A percentile compares a stretch with the other conserved stretches of the same genome.
These are phyloP conservation scores for Microdochium paspali DNA, from an alignment of 2,329 filamentous ascomycete species.

Conservation along the genomic window DNA sequence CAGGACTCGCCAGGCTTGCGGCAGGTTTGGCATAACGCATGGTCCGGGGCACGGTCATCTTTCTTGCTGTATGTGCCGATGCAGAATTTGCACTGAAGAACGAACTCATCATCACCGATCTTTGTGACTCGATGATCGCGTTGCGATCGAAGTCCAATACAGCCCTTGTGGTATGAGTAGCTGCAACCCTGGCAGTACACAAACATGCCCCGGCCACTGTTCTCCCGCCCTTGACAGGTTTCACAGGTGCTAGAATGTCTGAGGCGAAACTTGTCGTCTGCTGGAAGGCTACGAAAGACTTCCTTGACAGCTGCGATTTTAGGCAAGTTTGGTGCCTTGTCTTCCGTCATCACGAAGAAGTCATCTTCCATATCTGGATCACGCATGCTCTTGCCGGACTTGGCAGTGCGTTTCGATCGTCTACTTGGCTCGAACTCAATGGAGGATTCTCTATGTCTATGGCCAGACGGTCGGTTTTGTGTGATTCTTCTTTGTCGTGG, in stretches of 20 bases:
- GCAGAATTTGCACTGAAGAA: conserved; percentile 85
- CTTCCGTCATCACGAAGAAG: conserved; percentile 39
- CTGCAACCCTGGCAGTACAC: conserved; percentile 90
- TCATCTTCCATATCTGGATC: conserved; percentile 53
- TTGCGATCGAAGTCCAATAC: conserved; percentile 61
- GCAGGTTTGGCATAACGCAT: conserved; percentile 66
- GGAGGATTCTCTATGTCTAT: conserved; percentile 23
- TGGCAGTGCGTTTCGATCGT: conserved; percentile 37
- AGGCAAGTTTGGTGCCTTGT: conserved; percentile 31
- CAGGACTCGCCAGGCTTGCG: conserved; percentile 58
- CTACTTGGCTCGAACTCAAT: conserved; percentile 45
- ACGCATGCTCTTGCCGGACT: conserved; percentile 31
- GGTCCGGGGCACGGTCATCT: conserved; percentile 58
- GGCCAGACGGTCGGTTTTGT: conserved; percentile 9
- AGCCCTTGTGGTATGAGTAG: conserved; percentile 71
- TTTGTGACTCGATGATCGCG: conserved; percentile 92
- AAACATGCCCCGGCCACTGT: conserved; percentile 55
- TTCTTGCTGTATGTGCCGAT: conserved; percentile 60
- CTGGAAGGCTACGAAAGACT: conserved; percentile 54
- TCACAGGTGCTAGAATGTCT: conserved; percentile 66
- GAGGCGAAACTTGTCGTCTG: conserved; percentile 56
- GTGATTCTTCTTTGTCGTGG: neutral
- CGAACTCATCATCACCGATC: conserved; percentile 63
- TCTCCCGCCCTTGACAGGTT: conserved; percentile 51
- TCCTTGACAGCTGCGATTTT: conserved; percentile 63